Evolutionary conservation across 2,329 filamentous ascomycete genomes (phyloP), one percentile per base, ranked within the genome.

Genomic region (Blastomyces silverae): DNA sequence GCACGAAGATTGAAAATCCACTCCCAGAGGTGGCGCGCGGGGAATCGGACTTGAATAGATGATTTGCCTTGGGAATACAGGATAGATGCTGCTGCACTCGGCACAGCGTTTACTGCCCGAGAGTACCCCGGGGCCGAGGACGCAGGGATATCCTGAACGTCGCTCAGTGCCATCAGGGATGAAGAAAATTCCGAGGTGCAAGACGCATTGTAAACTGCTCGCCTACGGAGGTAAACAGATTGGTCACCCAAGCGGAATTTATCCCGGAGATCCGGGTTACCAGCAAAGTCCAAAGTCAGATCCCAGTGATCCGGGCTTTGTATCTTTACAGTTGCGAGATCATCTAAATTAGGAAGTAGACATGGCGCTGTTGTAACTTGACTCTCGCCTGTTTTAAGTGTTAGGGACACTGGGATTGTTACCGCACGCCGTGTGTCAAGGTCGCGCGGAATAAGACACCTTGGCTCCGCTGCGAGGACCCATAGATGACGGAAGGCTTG

Each of bases 401-500:
- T 83, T 64, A 96, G 82, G 4, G 83, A 82, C 57, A 96, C 82
- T 0, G 90, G 86, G 1, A 92, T 84, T 8, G 87, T 85, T 60
- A 96, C 85, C 0, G 92, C 89, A 55, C 91, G 87, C 52, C 89
- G 87, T 0, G 91, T 96, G 66, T 94, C 87, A 2, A 94, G 85
- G 70, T 99, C 94, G 67, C 93, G 90, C 22, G 91, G 85, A 0
- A 99, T 86, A 0, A 99, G 84, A 73, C 93, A 97, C 62, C 95
- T 86, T 11, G 91, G 86, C 72, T 99, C 94, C 0, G 90, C 89
- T 1, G 94, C 94, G 3, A 99, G 83, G 13, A 96, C 93, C 94
- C 94, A 99, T 73, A 99, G 90, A 77, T 99, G 93, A 5, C 95
- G 87, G 79, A 99, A 94, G 3, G 95, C 94, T 79, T 99, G 94